These are phyloP conservation scores for Musa schizocarpa DNA, from an alignment of 176 grass and related monocot species.

Conservation along the genomic window DNA sequence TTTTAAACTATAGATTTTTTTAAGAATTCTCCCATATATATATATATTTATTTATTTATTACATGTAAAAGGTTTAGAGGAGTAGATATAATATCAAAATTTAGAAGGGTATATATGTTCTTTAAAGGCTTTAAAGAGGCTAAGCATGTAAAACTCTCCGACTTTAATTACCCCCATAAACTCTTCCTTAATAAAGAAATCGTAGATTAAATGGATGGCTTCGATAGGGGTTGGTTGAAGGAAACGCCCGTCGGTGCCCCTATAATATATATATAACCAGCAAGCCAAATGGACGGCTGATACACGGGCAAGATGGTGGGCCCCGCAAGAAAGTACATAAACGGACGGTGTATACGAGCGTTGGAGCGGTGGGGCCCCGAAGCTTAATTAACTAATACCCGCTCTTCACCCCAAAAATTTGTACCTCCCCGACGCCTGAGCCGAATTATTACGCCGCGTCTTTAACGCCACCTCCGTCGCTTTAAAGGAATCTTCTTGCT, in stretches of 20 bases:
- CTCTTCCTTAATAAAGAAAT: neutral
- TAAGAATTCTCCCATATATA: too few relatives aligned
- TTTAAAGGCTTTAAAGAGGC: too few relatives aligned
- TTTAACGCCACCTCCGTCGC: conserved; percentile 22
- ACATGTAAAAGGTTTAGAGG: too few relatives aligned
- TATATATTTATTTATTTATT: too few relatives aligned
- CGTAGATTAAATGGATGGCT: neutral
- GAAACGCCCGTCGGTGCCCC: too few relatives aligned
- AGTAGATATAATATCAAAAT: too few relatives aligned
- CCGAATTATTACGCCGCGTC: conserved; percentile 32
- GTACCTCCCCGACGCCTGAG: neutral
- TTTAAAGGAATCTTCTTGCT: neutral
- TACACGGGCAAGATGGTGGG: neutral
- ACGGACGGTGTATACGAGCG: neutral
- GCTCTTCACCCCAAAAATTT: too few relatives aligned
- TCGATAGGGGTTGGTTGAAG: neutral
- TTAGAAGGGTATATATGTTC: too few relatives aligned
- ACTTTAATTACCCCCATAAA: neutral
- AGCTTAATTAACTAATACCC: too few relatives aligned
- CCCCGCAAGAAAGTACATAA: neutral
- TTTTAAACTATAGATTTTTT: too few relatives aligned
- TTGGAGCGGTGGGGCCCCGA: too few relatives aligned
- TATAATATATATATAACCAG: neutral
- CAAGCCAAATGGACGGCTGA: neutral
- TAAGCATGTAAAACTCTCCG: too few relatives aligned